Conservation (phyloP, 345 rosid genomes). For the Syzygium aqueum region DNA sequence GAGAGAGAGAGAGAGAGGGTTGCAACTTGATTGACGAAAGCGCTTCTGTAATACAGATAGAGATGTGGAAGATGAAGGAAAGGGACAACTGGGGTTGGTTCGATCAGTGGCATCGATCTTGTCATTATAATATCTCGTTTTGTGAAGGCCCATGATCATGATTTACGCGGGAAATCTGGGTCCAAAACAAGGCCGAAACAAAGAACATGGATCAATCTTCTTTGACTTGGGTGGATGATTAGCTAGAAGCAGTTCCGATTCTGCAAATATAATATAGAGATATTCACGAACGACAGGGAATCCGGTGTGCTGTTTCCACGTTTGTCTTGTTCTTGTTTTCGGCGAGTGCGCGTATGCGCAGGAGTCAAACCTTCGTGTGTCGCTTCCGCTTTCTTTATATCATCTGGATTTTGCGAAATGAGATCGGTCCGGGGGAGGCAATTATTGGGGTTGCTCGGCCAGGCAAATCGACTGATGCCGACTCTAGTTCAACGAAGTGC, state of each 20-base stretch:
- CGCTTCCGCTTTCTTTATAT: too few species aligned
- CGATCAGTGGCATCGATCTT: not conserved
- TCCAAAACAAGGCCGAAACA: not conserved
- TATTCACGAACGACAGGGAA: not conserved
- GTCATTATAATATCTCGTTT: not conserved
- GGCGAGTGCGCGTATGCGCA: not conserved
- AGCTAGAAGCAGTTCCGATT: not conserved
- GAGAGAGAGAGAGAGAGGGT: not conserved
- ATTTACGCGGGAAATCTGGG: not conserved
- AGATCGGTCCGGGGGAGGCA: too few species aligned
- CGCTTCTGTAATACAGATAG: not conserved
- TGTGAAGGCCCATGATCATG: not conserved
- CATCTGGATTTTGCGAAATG: too few species aligned
- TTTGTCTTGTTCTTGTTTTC: not conserved
- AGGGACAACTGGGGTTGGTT: not conserved
- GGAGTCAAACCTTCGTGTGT: too few species aligned
- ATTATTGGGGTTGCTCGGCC: not conserved
- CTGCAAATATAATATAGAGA: not conserved
- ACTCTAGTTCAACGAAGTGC: not conserved
- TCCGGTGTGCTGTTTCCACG: not conserved
- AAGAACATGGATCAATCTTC: not conserved
- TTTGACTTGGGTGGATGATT: slow-evolving; percentile 1
- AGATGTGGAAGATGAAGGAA: not conserved
- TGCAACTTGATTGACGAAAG: not conserved
- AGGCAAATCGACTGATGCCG: not conserved